Conservation (phyloP, 2,329 filamentous ascomycete species). For the Fusarium sp. region DNA sequence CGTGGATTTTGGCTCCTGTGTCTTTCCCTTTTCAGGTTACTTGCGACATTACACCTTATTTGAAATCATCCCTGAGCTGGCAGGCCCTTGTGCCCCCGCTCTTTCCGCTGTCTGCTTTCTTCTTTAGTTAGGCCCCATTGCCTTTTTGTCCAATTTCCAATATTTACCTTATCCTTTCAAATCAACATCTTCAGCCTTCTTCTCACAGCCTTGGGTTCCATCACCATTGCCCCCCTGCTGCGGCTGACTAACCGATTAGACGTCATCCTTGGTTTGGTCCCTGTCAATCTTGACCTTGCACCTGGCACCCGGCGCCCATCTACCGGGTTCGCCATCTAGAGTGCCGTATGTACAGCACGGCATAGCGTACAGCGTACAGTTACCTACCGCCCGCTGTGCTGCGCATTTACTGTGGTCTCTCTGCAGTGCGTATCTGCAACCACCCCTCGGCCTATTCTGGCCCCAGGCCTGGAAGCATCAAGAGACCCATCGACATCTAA, state of each 20-base stretch:
- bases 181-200: constrained; percentile 26
- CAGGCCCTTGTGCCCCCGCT: constrained; percentile 11
- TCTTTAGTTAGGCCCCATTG: not conserved
- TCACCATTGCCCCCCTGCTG: constrained; percentile 20
- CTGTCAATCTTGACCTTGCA: constrained; percentile 28
- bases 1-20: not conserved
- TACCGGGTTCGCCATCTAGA: constrained; percentile 24
- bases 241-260: constrained; percentile 41
- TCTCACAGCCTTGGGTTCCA: constrained; percentile 10
- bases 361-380: not conserved
- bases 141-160: constrained; percentile 21
- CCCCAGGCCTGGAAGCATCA: constrained; percentile 14
- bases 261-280: constrained; percentile 27
- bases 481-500: constrained; percentile 31
- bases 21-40: not conserved
- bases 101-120: constrained; percentile 1
- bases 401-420: constrained; percentile 6
- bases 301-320: constrained; percentile 21
- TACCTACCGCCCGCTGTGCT: not conserved
- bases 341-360: constrained; percentile 1
- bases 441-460: constrained; percentile 28
- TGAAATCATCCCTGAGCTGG: constrained; percentile 13
- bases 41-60: constrained; percentile 5
- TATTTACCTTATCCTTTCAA: constrained; percentile 33
- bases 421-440: constrained; percentile 19